Evolutionary conservation across 139 green algal genomes (phyloP).

Genomic region (Monoraphidium neglectum): DNA sequence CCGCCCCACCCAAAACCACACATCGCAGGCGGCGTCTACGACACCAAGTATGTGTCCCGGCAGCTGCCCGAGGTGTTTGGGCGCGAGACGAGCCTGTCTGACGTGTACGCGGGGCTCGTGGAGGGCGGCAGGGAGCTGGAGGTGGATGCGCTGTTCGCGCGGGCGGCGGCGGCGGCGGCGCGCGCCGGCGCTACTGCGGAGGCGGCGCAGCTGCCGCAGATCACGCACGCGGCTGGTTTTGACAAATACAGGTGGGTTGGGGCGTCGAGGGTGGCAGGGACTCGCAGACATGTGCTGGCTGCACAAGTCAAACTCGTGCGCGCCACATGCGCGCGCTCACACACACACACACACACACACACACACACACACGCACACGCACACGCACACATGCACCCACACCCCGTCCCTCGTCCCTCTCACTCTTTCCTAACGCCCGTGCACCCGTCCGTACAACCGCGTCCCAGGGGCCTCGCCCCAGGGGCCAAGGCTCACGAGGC

Average conservation of each 20-base stretch:
- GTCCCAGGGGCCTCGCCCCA: conserved; percentile 4
- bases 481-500: conserved; percentile 41
- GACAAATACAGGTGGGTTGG: conserved; percentile 31
- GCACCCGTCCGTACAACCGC: not conserved
- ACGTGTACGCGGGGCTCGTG: not conserved
- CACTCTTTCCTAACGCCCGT: not conserved
- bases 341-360: no score
- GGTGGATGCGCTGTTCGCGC: conserved; percentile 2
- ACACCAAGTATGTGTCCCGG: conserved; percentile 69
- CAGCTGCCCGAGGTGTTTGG: conserved; percentile 26
- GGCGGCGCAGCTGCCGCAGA: not conserved
- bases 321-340: no score
- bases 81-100: not conserved
- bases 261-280: no score
- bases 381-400: no score
- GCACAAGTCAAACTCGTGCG: no score
- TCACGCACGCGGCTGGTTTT: conserved; percentile 29
- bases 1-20: conserved; percentile 37
- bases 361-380: no score
- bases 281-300: no score
- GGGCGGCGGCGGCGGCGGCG: not conserved
- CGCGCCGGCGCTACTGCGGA: not conserved
- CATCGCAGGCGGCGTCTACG: conserved; percentile 63
- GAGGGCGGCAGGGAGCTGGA: not conserved
- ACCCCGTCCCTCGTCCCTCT: no score